Conservation (phyloP, 805 yeast genomes). For the Candida xiaguanensis region DNA sequence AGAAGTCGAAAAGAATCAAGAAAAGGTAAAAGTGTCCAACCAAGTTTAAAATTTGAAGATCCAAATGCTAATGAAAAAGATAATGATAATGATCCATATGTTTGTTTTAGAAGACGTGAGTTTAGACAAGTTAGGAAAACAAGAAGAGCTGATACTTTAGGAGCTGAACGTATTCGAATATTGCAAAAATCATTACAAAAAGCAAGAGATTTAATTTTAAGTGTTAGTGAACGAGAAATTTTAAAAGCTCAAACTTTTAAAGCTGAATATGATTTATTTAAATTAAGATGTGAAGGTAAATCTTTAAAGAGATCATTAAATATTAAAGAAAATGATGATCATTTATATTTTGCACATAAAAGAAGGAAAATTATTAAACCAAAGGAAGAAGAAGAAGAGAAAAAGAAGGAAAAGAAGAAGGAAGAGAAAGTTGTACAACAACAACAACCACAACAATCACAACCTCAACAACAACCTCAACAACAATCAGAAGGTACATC, state of each 20-base stretch:
- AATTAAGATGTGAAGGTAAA: conserved; percentile 69
- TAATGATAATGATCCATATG: conserved; percentile 85
- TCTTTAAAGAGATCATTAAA: conserved; percentile 69
- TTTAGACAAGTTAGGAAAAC: conserved; percentile 95
- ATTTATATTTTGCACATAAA: conserved; percentile 74
- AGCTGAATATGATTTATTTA: conserved; percentile 64
- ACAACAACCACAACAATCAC: conserved; percentile 6
- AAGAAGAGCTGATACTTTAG: conserved; percentile 87
- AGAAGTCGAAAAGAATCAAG: conserved; percentile 64
- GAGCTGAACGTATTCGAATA: conserved; percentile 75
- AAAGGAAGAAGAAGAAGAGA: conserved; percentile 36
- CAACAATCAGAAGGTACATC: conserved; percentile 17
- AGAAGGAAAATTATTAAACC: conserved; percentile 47
- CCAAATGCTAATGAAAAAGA: conserved; percentile 74
- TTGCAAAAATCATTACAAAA: conserved; percentile 73
- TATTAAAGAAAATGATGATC: conserved; percentile 73
- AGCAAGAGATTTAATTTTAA: conserved; percentile 64
- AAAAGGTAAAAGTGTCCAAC: conserved; percentile 67
- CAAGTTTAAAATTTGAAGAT: conserved; percentile 79
- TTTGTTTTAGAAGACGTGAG: conserved; percentile 93
- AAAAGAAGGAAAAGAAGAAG: conserved; percentile 13
- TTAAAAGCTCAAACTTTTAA: conserved; percentile 58
- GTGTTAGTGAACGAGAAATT: conserved; percentile 73
- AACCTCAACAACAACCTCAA: conserved; percentile 10
- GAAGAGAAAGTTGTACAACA: conserved; percentile 12